Percentiles rank a stretch among this genome's conserved stretches.
These are phyloP conservation scores for Amniculicola lignicola DNA, from an alignment of 495 filamentous ascomycete genomes.

Conservation along the genomic window DNA sequence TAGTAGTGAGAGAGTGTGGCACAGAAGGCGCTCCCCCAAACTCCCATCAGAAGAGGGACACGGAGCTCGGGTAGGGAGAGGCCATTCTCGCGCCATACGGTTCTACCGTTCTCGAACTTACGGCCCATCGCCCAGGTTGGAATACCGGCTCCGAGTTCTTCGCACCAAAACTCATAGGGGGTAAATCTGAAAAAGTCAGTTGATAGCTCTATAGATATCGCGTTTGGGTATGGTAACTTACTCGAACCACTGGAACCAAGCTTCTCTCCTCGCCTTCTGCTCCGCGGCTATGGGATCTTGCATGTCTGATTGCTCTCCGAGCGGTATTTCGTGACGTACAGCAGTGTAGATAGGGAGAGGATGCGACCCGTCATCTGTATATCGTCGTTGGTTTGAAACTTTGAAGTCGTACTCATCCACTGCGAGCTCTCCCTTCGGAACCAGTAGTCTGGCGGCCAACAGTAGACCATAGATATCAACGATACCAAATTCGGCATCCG, in stretches of 20 bases:
- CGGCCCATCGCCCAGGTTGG: constrained; percentile 91
- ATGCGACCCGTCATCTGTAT: constrained; percentile 68
- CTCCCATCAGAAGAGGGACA: constrained; percentile 77
- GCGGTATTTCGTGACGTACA: constrained; percentile 92
- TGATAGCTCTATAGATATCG: not conserved
- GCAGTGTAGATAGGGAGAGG: constrained; percentile 93
- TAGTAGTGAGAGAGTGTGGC: constrained; percentile 95
- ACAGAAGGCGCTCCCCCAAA: constrained; percentile 95
- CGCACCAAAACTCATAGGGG: constrained; percentile 94
- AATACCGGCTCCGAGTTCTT: constrained; percentile 86
- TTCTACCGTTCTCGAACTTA: constrained; percentile 68
- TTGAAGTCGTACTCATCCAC: constrained; percentile 78
- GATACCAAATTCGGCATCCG: constrained; percentile 76
- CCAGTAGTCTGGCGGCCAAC: constrained; percentile 74
- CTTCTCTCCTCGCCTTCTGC: constrained; percentile 62
- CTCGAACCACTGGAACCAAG: constrained; percentile 99
- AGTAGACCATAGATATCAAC: constrained; percentile 91
- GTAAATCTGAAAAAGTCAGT: constrained; percentile 52
- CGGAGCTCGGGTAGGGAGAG: constrained; percentile 74
- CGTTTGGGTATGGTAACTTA: constrained; percentile 10
- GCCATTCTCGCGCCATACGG: constrained; percentile 57
- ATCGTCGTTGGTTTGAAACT: constrained; percentile 74
- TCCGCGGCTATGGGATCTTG: constrained; percentile 45
- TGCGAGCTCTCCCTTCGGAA: constrained; percentile 78
- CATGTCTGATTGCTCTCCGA: constrained; percentile 41